Base-by-base conservation (phyloP, 345 rosid species). In the Pistacia integerrima region DNA sequence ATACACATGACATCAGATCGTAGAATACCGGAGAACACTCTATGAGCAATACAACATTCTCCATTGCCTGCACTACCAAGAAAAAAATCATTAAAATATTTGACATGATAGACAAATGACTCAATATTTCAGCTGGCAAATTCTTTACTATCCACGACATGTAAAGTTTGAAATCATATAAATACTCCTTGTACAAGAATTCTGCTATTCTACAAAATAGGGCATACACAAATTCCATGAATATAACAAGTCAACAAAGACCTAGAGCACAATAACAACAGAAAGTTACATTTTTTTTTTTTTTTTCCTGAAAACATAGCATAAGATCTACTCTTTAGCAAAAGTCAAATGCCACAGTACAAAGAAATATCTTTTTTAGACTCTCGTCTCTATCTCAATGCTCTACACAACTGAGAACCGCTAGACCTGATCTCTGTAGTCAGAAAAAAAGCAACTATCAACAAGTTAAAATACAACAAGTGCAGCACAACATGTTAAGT, bases 1-100 rank as follows among this genome's bases (percentile, higher is more conserved):
- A 83, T 85, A 67, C 91, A 90, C 93, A 90, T 88, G 76, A 90
- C 93, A 84, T 88, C 91, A 61, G 91, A 89, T 57, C 90, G 81
- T 73, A 89, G 67, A 72, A 89, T 86, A 59, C 82, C 95, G 33
- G 90, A 90, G 76, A 85, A 88, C 7, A 90, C 87, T 74, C 82
- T 81, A 51, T 88, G 93, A 44, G 91, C 88, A 64, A 90, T 85
- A 71, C 92, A 87, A 75, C 91, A 84, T 35, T 88, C 92, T 52
- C 91, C 88, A 64, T 76, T 81, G 36, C 88, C 91, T 83, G 80
- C 85, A 79, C 28, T 69, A 75, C 55, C 79, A 75, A 30, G 79
- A 49, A 61, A 61, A 84, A 17, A 35, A 28, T 76, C 33, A 51
- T 14, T 68, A 63, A 48, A 52, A 51, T 33, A 67, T 38, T 44